Percentiles rank a stretch among this genome's conserved stretches.
These are phyloP conservation scores for Setaria italica DNA, from an alignment of 202 grass and related monocot species.

Conservation along the genomic window DNA sequence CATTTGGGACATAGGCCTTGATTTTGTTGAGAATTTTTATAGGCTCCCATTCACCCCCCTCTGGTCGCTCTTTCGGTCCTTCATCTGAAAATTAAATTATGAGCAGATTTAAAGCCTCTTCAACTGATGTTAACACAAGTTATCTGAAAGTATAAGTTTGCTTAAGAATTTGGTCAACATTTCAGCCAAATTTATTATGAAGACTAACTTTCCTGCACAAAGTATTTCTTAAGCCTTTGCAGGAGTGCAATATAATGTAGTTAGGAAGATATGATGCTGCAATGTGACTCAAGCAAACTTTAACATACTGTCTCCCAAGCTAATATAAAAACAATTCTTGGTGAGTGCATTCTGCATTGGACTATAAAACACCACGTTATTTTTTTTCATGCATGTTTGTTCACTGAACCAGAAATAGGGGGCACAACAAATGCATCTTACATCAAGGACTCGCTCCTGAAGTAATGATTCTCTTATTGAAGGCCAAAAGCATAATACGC, in stretches of 20 bases:
- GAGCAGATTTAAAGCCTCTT: not conserved
- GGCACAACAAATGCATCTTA: not conserved
- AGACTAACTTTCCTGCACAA: not conserved
- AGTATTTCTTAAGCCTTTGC: not conserved
- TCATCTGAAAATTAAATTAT: not conserved
- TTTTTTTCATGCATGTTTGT: not conserved
- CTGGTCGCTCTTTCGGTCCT: no score
- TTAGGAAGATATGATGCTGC: not conserved
- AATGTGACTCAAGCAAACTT: not conserved
- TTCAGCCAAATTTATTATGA: not conserved
- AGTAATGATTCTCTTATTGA: not conserved
- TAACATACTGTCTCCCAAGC: not conserved
- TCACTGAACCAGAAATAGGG: not conserved
- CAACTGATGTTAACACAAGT: not conserved
- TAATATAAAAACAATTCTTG: not conserved
- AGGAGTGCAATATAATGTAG: not conserved
- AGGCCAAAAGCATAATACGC: not conserved
- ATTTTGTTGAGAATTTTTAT: no score
- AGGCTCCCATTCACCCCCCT: no score
- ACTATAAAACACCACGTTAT: not conserved
- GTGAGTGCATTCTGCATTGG: not conserved
- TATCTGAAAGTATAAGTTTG: not conserved
- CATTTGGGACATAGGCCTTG: no score
- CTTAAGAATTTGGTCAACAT: not conserved
- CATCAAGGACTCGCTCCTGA: not conserved